Conservation (phyloP, 2,329 filamentous ascomycete species). For the Cladorrhinum sp. region DNA sequence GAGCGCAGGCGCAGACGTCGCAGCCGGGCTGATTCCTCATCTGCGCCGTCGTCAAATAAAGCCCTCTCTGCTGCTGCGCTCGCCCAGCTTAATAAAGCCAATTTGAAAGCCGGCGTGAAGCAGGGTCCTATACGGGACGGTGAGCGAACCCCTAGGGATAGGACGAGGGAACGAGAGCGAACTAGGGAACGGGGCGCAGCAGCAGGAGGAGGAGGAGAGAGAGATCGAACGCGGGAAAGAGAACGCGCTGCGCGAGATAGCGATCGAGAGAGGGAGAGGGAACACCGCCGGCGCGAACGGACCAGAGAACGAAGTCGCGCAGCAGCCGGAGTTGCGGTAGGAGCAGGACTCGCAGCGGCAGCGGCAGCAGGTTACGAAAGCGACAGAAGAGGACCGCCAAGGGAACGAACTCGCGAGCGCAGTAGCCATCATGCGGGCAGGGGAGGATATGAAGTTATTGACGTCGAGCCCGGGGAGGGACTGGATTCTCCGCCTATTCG, state of each 20-base stretch:
- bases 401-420: conserved; percentile 3
- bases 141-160: conserved; percentile 6
- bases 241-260: conserved; percentile 9
- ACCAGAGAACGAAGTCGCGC: conserved; percentile 17
- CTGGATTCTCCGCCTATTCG: neutral
- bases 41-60: conserved; percentile 4
- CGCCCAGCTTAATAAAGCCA: conserved; percentile 18
- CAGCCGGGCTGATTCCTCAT: neutral
- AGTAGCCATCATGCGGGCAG: conserved; percentile 7
- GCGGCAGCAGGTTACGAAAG: conserved; percentile 7
- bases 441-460: conserved; percentile 5
- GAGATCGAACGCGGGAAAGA: conserved; percentile 2
- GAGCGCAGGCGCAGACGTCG: conserved; percentile 12
- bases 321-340: conserved; percentile 11
- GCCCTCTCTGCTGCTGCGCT: conserved; percentile 20
- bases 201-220: conserved; percentile 1
- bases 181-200: conserved; percentile 2
- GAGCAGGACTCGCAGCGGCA: neutral
- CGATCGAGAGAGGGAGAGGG: conserved; percentile 15
- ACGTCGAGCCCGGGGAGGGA: neutral
- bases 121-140: conserved; percentile 9
- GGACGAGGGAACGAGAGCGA: conserved; percentile 12
- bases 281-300: conserved; percentile 5
- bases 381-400: neutral
- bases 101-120: neutral